Evolutionary conservation across 1,139 yeast species (phyloP).

Genomic region (Kodamaea sp.): DNA sequence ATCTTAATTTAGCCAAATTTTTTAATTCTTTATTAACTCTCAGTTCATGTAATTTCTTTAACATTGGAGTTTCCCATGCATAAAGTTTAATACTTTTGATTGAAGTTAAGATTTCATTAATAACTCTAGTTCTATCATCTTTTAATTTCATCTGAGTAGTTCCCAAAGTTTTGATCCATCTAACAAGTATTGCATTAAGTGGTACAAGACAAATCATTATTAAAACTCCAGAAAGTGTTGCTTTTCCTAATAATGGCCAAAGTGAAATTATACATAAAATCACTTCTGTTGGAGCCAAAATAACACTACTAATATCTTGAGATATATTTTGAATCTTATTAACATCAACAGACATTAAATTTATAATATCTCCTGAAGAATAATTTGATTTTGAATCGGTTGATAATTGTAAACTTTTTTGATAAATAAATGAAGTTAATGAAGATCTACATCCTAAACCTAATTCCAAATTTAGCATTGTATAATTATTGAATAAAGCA

Average conservation of each 20-base stretch:
- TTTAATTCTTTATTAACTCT: slow-evolving; percentile 52
- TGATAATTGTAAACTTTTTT: slow-evolving; percentile 48
- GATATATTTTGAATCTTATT: slow-evolving; percentile 50
- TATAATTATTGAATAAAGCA: slow-evolving; percentile 48
- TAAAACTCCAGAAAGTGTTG: slow-evolving; percentile 58
- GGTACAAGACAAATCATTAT: slow-evolving; percentile 58
- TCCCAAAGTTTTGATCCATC: slow-evolving; percentile 44
- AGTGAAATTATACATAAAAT: slow-evolving; percentile 52
- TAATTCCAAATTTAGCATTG: slow-evolving; percentile 49
- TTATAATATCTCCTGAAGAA: slow-evolving; percentile 56
- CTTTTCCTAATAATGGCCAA: slow-evolving; percentile 55
- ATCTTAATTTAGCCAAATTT: slow-evolving; percentile 44
- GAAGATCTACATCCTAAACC: slow-evolving; percentile 52
- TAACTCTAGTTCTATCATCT: slow-evolving; percentile 54
- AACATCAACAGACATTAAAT: slow-evolving; percentile 59
- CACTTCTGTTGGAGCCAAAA: slow-evolving; percentile 60
- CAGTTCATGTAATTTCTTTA: slow-evolving; percentile 44
- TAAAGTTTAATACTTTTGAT: slow-evolving; percentile 69
- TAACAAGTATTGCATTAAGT: slow-evolving; percentile 49
- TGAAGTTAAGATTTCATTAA: slow-evolving; percentile 59
- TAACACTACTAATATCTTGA: slow-evolving; percentile 48
- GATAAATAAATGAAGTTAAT: slow-evolving; percentile 47
- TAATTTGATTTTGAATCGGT: slow-evolving; percentile 42
- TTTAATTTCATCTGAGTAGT: slow-evolving; percentile 66
- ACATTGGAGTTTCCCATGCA: slow-evolving; percentile 71